Percentiles rank a stretch among this genome's conserved stretches.
These are phyloP conservation scores for Cytospora leucostoma DNA, from an alignment of 2,329 filamentous ascomycete species.

Conservation along the genomic window DNA sequence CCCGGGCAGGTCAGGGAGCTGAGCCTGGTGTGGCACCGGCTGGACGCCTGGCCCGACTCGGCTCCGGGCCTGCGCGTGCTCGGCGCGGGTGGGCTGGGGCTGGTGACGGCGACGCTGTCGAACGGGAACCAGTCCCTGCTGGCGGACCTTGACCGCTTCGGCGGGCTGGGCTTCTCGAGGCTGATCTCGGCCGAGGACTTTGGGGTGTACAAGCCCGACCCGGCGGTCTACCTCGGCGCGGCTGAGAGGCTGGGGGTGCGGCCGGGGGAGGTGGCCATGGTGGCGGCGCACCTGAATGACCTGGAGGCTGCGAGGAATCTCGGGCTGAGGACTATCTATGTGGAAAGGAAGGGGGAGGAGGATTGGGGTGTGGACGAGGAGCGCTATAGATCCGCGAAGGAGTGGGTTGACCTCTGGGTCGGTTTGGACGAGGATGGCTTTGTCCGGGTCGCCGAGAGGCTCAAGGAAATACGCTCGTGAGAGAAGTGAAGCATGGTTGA, in stretches of 20 bases:
- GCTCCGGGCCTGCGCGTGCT: conserved; percentile 57
- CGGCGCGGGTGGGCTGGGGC: conserved; percentile 40
- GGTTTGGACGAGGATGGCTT: conserved; percentile 52
- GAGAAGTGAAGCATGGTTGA: neutral
- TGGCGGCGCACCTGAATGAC: conserved; percentile 74
- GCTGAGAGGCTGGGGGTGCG: conserved; percentile 57
- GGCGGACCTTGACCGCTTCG: conserved; percentile 61
- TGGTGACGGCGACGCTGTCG: conserved; percentile 67
- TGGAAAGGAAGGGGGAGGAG: conserved; percentile 70
- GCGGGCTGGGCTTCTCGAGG: conserved; percentile 60
- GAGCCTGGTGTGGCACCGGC: conserved; percentile 70
- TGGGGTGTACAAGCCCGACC: conserved; percentile 72
- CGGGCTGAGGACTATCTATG: conserved; percentile 72
- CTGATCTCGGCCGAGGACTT: conserved; percentile 72
- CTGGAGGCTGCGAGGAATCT: conserved; percentile 63
- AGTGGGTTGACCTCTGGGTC: conserved; percentile 68
- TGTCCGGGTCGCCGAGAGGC: conserved; percentile 50
- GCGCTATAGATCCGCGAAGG: conserved; percentile 53
- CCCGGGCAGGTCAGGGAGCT: conserved; percentile 65
- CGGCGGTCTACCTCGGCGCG: conserved; percentile 68
- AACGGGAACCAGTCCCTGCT: conserved; percentile 74
- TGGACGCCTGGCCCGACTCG: conserved; percentile 70
- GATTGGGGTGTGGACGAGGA: conserved; percentile 54
- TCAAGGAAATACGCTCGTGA: conserved; percentile 32
- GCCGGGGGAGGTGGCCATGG: conserved; percentile 69